Percentiles rank a stretch among this genome's conserved stretches.
phyloP scores from a whole-genome alignment of 371 early-diverging fungal genomes.

The Mortierella sp. region DNA sequence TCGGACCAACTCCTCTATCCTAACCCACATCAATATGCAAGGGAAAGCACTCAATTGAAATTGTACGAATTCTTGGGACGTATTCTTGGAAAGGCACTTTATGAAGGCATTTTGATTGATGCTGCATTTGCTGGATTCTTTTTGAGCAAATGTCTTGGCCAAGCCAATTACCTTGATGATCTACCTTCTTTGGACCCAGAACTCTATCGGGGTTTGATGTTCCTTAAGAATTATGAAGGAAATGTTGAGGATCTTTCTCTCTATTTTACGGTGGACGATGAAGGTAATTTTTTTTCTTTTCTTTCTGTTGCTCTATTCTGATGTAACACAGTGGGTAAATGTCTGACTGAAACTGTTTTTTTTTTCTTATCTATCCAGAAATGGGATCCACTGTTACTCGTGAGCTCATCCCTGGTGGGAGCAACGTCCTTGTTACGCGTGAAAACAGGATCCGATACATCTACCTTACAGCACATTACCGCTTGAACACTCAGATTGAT shows the following conservation, averaged over 20 bases:
- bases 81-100: conserved; percentile 94
- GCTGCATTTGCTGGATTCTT: conserved; percentile 94
- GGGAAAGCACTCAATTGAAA: conserved; percentile 69
- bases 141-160: conserved; percentile 86
- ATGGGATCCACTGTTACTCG: conserved; percentile 66
- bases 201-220: conserved; percentile 84
- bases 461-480: conserved; percentile 84
- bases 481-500: conserved; percentile 82
- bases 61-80: conserved; percentile 90
- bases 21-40: conserved; percentile 71
- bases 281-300: conserved; percentile 54
- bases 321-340: too few species aligned
- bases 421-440: conserved; percentile 80
- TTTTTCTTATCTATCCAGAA: conserved; percentile 25
- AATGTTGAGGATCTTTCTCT: conserved; percentile 79
- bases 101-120: conserved; percentile 94
- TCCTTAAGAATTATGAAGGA: conserved; percentile 83
- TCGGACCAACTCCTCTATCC: conserved; percentile 84
- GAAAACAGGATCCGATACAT: conserved; percentile 85
- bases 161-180: conserved; percentile 80
- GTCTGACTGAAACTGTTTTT: neutral
- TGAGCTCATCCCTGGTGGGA: conserved; percentile 83
- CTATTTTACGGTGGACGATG: conserved; percentile 80
- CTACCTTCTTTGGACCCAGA: conserved; percentile 88
- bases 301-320: too few species aligned